Conservation (phyloP, 1,284 basidiomycete genomes). For the Amylostereum areolatum region DNA sequence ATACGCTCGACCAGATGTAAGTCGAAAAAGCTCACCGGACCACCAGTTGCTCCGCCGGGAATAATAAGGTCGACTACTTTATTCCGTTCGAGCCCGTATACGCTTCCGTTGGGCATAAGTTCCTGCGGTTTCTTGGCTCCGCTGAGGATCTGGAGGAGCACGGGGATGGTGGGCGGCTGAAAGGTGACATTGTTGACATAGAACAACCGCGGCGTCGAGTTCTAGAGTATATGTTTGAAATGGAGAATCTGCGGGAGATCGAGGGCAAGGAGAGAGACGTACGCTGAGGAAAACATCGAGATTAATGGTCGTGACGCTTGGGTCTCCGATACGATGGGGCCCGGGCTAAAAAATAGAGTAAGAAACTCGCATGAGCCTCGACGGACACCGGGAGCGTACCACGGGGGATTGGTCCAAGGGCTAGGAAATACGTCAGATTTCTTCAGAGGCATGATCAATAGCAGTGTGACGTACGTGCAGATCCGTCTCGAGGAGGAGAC, state of each 20-base stretch:
- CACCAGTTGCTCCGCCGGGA: constrained; percentile 19
- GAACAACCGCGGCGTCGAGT: constrained; percentile 11
- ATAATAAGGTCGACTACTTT: constrained; percentile 29
- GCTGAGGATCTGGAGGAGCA: constrained; percentile 30
- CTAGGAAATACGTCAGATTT: not conserved
- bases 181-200: constrained; percentile 21
- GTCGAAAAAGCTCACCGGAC: constrained; percentile 13
- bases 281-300: not conserved
- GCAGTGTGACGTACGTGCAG: constrained; percentile 13
- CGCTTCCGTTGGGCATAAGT: constrained; percentile 24
- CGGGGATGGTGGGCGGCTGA: constrained; percentile 21
- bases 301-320: constrained; percentile 18
- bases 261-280: not conserved
- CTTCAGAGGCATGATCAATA: constrained; percentile 6
- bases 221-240: too few species aligned
- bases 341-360: too few species aligned
- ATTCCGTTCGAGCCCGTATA: constrained; percentile 23
- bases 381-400: not conserved
- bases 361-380: too few species aligned
- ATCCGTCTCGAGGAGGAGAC: constrained; percentile 22
- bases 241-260: not conserved
- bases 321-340: constrained; percentile 17
- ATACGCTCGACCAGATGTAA: not conserved
- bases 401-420: not conserved
- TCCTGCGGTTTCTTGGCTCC: constrained; percentile 22